These are phyloP conservation scores for Cordyceps tenuipes DNA, from an alignment of 2,329 filamentous ascomycete genomes.

Conservation along the genomic window DNA sequence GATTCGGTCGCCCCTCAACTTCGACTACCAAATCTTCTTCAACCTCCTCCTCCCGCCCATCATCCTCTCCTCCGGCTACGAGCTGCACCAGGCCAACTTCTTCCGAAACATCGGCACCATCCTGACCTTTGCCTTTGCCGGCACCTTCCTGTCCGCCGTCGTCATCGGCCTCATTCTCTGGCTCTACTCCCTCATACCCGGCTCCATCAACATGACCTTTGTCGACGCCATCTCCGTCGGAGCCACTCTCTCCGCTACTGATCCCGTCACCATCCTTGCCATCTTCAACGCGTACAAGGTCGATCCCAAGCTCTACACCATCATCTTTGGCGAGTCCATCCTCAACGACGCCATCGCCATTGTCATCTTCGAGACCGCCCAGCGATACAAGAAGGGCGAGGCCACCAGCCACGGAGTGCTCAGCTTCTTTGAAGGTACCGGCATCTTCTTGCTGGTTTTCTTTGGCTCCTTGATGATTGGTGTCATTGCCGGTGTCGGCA, in stretches of 20 bases:
- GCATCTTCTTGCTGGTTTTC: slow-evolving; percentile 92
- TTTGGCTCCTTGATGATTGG: slow-evolving; percentile 90
- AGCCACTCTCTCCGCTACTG: slow-evolving; percentile 90
- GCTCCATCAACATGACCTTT: slow-evolving; percentile 78
- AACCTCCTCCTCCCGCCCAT: slow-evolving; percentile 97
- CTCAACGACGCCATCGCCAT: slow-evolving; percentile 98
- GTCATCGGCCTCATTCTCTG: slow-evolving; percentile 84
- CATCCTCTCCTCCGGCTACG: slow-evolving; percentile 93
- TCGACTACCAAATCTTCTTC: slow-evolving; percentile 99
- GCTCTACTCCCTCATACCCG: slow-evolving; percentile 78
- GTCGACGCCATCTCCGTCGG: slow-evolving; percentile 95
- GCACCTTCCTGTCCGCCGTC: slow-evolving; percentile 94
- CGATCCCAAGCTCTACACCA: slow-evolving; percentile 94
- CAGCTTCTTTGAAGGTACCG: slow-evolving; percentile 83
- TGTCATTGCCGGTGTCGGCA: slow-evolving; percentile 74
- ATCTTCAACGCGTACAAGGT: slow-evolving; percentile 99
- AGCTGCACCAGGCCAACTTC: slow-evolving; percentile 97
- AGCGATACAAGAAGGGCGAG: slow-evolving; percentile 75
- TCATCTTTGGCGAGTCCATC: slow-evolving; percentile 98
- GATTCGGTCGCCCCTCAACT: slow-evolving; percentile 85
- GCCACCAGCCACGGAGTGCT: slow-evolving; percentile 65
- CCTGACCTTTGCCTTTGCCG: slow-evolving; percentile 92
- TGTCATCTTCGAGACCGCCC: slow-evolving; percentile 95
- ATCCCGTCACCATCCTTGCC: slow-evolving; percentile 93
- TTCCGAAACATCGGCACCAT: slow-evolving; percentile 98